These are phyloP conservation scores for Henckelia pumila DNA, from an alignment of 257 asterid species.

Conservation along the genomic window DNA sequence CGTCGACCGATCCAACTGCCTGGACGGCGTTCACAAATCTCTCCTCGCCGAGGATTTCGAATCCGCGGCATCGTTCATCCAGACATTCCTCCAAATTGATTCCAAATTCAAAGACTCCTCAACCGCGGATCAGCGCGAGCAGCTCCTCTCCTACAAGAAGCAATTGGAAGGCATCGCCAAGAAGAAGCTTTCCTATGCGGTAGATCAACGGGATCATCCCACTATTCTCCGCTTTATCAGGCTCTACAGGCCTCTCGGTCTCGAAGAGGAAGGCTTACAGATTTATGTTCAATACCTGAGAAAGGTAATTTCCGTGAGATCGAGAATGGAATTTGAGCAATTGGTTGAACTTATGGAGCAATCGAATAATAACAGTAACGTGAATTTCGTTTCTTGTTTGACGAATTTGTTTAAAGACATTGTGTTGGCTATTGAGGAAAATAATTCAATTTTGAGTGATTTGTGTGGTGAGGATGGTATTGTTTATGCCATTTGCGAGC, in stretches of 20 bases:
- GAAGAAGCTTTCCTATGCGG: conserved; percentile 57
- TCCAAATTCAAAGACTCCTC: conserved; percentile 66
- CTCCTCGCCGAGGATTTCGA: conserved; percentile 77
- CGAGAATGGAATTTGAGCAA: conserved; percentile 73
- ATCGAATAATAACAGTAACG: conserved; percentile 33
- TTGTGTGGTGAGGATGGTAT: conserved; percentile 94
- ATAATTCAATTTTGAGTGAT: conserved; percentile 62
- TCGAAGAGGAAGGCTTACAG: conserved; percentile 92
- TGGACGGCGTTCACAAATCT: conserved; percentile 76
- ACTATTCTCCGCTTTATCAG: conserved; percentile 69
- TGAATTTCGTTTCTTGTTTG: conserved; percentile 67
- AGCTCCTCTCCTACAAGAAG: conserved; percentile 70
- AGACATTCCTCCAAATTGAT: conserved; percentile 79
- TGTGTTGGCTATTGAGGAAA: conserved; percentile 88
- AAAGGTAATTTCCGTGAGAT: conserved; percentile 68
- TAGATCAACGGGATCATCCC: conserved; percentile 80
- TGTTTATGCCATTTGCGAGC: conserved; percentile 87
- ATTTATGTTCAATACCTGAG: conserved; percentile 62
- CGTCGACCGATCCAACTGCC: conserved; percentile 69
- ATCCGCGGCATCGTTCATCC: conserved; percentile 67
- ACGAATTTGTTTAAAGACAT: conserved; percentile 87
- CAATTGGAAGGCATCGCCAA: conserved; percentile 75
- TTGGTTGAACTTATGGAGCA: conserved; percentile 57
- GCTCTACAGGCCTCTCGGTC: conserved; percentile 69
- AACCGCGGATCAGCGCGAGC: conserved; percentile 80